These are phyloP conservation scores for Tetrapisispora nanseiensis DNA, from an alignment of 805 yeast genomes.

Conservation along the genomic window DNA sequence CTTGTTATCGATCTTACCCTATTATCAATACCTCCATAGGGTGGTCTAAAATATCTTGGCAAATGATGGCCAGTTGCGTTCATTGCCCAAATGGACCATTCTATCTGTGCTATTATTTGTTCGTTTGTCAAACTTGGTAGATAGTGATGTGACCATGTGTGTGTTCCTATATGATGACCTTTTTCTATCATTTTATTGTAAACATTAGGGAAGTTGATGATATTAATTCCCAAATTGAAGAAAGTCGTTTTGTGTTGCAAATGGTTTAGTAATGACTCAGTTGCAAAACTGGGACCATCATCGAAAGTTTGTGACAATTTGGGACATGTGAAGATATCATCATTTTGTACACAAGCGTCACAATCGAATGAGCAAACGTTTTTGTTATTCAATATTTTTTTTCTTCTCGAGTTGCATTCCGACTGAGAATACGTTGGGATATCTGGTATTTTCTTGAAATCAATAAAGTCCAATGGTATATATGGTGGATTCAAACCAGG, in stretches of 20 bases:
- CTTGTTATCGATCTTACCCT: conserved; percentile 70
- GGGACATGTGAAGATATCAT: conserved; percentile 71
- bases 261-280: conserved; percentile 47
- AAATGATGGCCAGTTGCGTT: conserved; percentile 82
- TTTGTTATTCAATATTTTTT: conserved; percentile 27
- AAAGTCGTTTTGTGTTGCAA: conserved; percentile 59
- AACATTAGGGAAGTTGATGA: conserved; percentile 65
- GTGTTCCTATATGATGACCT: conserved; percentile 80
- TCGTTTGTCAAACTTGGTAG: conserved; percentile 72
- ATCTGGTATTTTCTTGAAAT: conserved; percentile 43
- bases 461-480: conserved; percentile 65
- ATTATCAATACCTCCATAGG: conserved; percentile 90
- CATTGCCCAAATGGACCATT: conserved; percentile 98
- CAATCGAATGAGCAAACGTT: conserved; percentile 79
- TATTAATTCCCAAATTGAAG: conserved; percentile 76
- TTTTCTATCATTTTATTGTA: conserved; percentile 43
- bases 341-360: conserved; percentile 60
- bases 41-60: conserved; percentile 94
- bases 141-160: conserved; percentile 88
- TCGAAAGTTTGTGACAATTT: conserved; percentile 81
- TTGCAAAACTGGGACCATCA: conserved; percentile 82
- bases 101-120: conserved; percentile 75
- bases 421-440: conserved; percentile 45
- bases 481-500: conserved; percentile 85
- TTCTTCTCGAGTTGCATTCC: conserved; percentile 36